Conservation (phyloP, 345 rosid genomes). For the Ricinus communis region DNA sequence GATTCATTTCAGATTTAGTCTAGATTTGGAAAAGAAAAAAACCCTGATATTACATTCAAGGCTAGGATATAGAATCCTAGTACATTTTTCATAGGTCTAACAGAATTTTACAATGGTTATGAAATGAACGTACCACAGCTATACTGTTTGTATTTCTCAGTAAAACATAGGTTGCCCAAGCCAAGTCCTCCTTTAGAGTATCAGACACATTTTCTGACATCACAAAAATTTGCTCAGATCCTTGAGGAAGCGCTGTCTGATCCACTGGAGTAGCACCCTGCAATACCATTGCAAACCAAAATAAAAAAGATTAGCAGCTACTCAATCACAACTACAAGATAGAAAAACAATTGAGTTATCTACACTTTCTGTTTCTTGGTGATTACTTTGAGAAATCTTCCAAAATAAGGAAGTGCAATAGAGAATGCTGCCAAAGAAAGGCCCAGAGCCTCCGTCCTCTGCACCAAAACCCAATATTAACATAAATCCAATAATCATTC, state of each 20-base stretch:
- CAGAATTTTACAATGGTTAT: neutral
- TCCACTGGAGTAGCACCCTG: slow-evolving; percentile 60
- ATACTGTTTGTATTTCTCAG: slow-evolving; percentile 73
- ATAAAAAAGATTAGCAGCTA: slow-evolving; percentile 1
- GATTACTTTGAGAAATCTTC: slow-evolving; percentile 70
- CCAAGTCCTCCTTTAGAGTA: slow-evolving; percentile 64
- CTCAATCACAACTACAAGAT: neutral
- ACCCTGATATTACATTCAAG: neutral
- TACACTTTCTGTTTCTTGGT: neutral
- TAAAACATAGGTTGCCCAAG: slow-evolving; percentile 84
- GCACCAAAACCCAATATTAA: neutral
- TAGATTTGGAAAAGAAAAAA: neutral
- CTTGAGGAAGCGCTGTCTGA: slow-evolving; percentile 54
- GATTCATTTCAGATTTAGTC: neutral
- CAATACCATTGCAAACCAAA: slow-evolving; percentile 11
- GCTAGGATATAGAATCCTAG: neutral
- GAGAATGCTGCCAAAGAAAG: slow-evolving; percentile 71
- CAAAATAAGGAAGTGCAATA: slow-evolving; percentile 62
- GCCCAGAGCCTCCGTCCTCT: slow-evolving; percentile 80
- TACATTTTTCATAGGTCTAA: neutral
- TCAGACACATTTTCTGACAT: slow-evolving; percentile 52
- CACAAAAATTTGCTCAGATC: slow-evolving; percentile 61
- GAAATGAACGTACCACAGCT: slow-evolving; percentile 53
- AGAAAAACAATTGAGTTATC: no score
- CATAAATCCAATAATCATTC: neutral